Evolutionary conservation across 805 yeast species (phyloP).

Genomic region (Dipodascus albidus): DNA sequence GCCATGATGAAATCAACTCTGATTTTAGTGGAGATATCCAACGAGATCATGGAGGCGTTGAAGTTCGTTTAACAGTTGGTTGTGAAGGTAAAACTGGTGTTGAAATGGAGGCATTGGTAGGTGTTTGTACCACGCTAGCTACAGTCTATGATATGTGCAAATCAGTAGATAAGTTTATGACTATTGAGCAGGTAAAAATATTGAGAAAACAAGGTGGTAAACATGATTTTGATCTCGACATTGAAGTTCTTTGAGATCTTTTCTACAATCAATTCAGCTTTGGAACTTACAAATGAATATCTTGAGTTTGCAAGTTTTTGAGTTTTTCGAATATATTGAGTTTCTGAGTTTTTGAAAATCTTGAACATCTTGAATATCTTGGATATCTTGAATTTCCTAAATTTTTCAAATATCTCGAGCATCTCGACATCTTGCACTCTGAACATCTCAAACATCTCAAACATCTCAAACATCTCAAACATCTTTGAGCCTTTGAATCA

Average conservation of each 20-base stretch:
- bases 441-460: too few relatives aligned
- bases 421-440: too few relatives aligned
- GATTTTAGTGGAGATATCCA: constrained; percentile 23
- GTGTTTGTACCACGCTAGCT: constrained; percentile 32
- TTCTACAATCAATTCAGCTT: too few relatives aligned
- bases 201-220: constrained; percentile 35
- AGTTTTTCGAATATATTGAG: too few relatives aligned
- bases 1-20: background rate
- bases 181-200: constrained; percentile 29
- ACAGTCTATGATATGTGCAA: constrained; percentile 51
- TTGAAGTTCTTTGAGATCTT: constrained; percentile 2
- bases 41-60: constrained; percentile 15
- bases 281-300: too few relatives aligned
- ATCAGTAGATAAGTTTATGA: constrained; percentile 42
- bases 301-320: too few relatives aligned
- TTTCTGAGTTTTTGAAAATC: too few relatives aligned
- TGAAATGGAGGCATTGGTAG: constrained; percentile 46
- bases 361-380: too few relatives aligned
- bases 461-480: too few relatives aligned
- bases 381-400: too few relatives aligned
- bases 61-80: constrained; percentile 30
- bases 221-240: constrained; percentile 23
- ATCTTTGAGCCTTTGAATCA: too few relatives aligned
- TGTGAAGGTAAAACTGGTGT: constrained; percentile 45
- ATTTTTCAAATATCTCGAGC: too few relatives aligned